Evolutionary conservation across 768 basidiomycete genomes (phyloP).

Genomic region (Rhizopogon vulgaris): DNA sequence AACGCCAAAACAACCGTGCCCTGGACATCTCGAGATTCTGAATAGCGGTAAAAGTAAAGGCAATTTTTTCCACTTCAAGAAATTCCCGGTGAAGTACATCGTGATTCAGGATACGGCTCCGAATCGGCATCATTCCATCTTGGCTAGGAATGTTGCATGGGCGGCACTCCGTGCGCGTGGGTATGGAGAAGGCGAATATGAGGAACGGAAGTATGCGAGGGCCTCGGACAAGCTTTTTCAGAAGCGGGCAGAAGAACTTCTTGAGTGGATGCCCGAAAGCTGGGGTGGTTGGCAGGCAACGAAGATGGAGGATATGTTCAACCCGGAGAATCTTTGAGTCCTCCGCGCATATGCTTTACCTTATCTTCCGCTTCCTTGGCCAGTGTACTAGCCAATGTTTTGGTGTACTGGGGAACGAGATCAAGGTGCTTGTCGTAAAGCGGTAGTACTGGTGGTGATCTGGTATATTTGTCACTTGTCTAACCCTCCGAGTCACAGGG

Average conservation of each 20-base stretch:
- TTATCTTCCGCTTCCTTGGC: no score
- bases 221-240: conserved; percentile 15
- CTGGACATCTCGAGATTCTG: conserved; percentile 7
- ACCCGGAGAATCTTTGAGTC: no score
- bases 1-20: background rate
- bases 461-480: no score
- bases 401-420: no score
- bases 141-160: conserved; percentile 21
- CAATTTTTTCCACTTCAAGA: conserved; percentile 26
- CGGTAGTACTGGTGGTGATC: no score
- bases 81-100: conserved; percentile 26
- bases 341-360: no score
- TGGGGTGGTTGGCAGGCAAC: background rate
- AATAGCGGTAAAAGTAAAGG: background rate
- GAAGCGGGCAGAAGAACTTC: conserved; percentile 10
- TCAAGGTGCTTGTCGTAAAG: no score
- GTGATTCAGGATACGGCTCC: conserved; percentile 20
- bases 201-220: conserved; percentile 8
- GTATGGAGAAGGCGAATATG: conserved; percentile 17
- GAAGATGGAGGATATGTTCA: conserved; percentile 6
- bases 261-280: conserved; percentile 12
- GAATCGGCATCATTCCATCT: conserved; percentile 3
- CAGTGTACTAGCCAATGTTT: no score
- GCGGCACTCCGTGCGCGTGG: conserved; percentile 24
- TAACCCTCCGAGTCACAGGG: no score